Evolutionary conservation across 148 eudicot genomes (phyloP), one percentile per base, ranked within the genome.

Genomic region (Cornus florida): DNA sequence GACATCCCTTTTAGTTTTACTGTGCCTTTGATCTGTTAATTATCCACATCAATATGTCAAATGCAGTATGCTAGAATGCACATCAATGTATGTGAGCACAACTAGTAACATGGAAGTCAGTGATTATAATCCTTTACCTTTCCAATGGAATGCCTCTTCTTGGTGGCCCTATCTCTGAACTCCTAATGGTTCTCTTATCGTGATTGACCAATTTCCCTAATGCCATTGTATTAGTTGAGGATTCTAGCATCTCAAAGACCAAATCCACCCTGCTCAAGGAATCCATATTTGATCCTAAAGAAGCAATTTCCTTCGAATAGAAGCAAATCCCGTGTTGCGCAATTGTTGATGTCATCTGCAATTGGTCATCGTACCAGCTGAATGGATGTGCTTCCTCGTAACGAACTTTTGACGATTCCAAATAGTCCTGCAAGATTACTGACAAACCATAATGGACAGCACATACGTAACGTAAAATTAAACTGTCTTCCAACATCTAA

Each of bases 281-380:
- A 75, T 90, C 85, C 75, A 72, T 83, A 19, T 79, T 86, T 75
- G 84, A 75, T 78, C 74, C 91, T 41, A 87, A 81, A 33, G 89
- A 77, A 79, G 87, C 82, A 79, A 84, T 81, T 75, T 89, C 87
- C 80, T 90, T 93, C 20, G 90, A 87, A 83, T 79, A 91, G 31
- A 85, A 80, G 84, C 94, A 91, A 85, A 86, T 87, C 28, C 99
- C 99, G 86, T 87, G 97, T 80, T 93, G 88, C 24, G 93, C 91
- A 77, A 90, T 75, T 76, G 86, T 69, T 62, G 89, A 87, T 78
- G 89, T 67, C 90, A 93, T 92, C 83, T 83, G 87, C 85, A 92
- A 73, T 79, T 92, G 97, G 79, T 87, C 85, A 73, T 90, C 91
- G 70, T 84, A 81, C 92, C 91, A 92, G 76, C 85, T 83, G 80